Conservation (phyloP, 2,329 filamentous ascomycete genomes). For the Fusarium burgessii region DNA sequence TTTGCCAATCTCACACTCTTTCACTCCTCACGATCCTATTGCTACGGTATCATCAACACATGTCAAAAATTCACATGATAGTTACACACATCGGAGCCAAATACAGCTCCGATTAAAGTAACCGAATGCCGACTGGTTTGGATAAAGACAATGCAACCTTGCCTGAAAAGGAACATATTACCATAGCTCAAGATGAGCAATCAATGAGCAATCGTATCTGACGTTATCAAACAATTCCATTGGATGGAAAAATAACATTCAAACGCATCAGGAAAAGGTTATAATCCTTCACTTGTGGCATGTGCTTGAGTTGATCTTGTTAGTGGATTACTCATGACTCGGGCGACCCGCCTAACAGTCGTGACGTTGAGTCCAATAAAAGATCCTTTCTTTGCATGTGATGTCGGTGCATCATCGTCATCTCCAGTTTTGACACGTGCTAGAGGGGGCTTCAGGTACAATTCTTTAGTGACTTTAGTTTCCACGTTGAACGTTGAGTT, state of each 20-base stretch:
- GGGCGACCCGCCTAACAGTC: constrained; percentile 30
- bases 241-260: constrained; percentile 32
- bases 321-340: constrained; percentile 37
- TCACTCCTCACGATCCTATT: not conserved
- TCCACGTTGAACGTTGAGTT: constrained; percentile 6
- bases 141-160: constrained; percentile 13
- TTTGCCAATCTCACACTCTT: not conserved
- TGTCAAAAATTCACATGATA: constrained; percentile 25
- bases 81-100: constrained; percentile 17
- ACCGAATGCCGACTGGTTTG: constrained; percentile 38
- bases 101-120: constrained; percentile 18
- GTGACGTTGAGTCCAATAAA: constrained; percentile 9
- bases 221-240: constrained; percentile 28
- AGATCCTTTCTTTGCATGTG: constrained; percentile 42
- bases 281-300: constrained; percentile 17
- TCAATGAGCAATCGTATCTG: constrained; percentile 22
- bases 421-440: constrained; percentile 47
- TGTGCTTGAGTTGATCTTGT: constrained; percentile 33
- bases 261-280: constrained; percentile 33
- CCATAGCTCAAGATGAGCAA: constrained; percentile 23
- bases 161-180: constrained; percentile 17
- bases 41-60: not conserved
- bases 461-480: constrained; percentile 7
- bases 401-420: constrained; percentile 36
- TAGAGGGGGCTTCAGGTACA: constrained; percentile 37